Evolutionary conservation across 805 yeast species (phyloP), one percentile per base, ranked within the genome.

Genomic region (Suhomyces vadensis): DNA sequence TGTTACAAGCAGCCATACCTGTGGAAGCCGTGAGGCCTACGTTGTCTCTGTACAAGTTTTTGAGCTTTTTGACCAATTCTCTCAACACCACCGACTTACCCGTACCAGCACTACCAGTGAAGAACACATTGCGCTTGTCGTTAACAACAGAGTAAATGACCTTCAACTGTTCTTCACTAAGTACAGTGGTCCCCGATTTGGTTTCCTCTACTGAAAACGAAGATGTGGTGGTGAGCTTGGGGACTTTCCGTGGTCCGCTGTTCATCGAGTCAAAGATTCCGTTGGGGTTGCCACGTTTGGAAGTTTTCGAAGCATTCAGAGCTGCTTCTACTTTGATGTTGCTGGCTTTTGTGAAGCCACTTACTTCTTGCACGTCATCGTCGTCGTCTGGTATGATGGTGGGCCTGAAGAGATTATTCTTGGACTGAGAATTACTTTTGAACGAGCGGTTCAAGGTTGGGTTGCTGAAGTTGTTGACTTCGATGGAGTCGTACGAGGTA

Each of bases 1-100:
- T 86, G 55, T 90, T 89, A 33, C 89, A 85, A 0, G 97, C 99
- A 0, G 99, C 99, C 49, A 94, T 69, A 1, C 99, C 99, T 0
- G 99, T 94, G 0, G 97, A 87, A 0, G 99, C 99, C 0, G 98
- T 89, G 3, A 94, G 81, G 0, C 95, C 96, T 3, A 94, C 87
- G 14, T 64, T 63, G 39, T 89, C 64, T 21, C 74, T 71, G 37
- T 51, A 46, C 19, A 33, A 31, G 1, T 22, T 24, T 35, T 48
- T 51, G 27, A 60, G 55, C 6, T 40, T 45, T 14, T 66, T 58
- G 16, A 94, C 89, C 21, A 94, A 68, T 31, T 82, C 80, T 40
- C 81, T 65, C 20, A 87, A 62, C 5, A 87, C 75, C 16, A 81
- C 82, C 2, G 95, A 85, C 60, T 87, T 87, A 67, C 95, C 95